A percentile compares a stretch with the other conserved stretches of the same genome.
phyloP scores from a whole-genome alignment of 495 filamentous ascomycete species.

The Neurospora hispaniola region DNA sequence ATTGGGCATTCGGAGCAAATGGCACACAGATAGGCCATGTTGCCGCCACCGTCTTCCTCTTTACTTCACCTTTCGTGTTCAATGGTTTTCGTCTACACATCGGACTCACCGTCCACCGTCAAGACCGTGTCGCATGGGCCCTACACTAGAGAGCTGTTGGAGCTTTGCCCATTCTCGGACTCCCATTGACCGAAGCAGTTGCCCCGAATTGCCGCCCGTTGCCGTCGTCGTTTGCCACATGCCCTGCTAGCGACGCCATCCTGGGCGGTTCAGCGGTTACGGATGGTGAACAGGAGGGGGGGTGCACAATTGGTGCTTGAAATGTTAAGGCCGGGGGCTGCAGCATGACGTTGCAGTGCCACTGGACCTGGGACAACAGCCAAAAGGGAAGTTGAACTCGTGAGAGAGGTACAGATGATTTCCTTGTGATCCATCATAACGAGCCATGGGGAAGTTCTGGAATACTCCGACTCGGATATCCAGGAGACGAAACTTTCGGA shows the following conservation, averaged over 20 bases:
- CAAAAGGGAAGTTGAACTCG: neutral
- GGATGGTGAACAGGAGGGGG: neutral
- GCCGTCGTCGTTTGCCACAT: neutral
- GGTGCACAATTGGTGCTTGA: neutral
- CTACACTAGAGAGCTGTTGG: neutral
- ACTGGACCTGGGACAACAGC: neutral
- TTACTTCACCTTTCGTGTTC: neutral
- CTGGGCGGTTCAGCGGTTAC: neutral
- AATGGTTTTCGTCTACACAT: neutral
- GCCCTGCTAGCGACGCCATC: neutral
- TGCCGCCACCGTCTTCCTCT: neutral
- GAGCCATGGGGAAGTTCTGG: neutral
- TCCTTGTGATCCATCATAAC: too few relatives aligned
- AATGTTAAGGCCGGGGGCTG: neutral
- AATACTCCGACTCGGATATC: neutral
- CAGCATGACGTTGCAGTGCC: neutral
- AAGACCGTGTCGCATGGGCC: neutral
- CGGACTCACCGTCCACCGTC: neutral
- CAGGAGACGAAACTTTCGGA: neutral
- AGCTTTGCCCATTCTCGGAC: neutral
- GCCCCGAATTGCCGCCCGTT: neutral
- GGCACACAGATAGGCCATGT: neutral
- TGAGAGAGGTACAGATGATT: neutral
- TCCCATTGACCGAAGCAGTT: neutral
- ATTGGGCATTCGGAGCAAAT: neutral